A percentile compares a stretch with the other conserved stretches of the same genome.
phyloP scores from a whole-genome alignment of 1,284 basidiomycete genomes.

The Rhodotorula glutinis region DNA sequence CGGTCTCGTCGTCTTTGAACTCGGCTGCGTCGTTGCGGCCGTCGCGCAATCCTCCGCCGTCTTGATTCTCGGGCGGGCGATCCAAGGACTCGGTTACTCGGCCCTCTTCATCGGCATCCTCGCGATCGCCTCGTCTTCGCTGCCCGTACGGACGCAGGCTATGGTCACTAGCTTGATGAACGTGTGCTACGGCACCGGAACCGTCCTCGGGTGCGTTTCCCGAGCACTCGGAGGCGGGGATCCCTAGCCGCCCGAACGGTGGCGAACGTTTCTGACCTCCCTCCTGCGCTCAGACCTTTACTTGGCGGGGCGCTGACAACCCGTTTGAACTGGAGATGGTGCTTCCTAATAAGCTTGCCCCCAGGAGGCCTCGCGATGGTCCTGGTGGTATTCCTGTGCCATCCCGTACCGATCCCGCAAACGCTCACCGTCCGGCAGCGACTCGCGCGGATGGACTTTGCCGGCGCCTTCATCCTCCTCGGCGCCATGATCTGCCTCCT shows the following conservation, averaged over 20 bases:
- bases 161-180: slow-evolving; percentile 27
- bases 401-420: slow-evolving; percentile 23
- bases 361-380: background rate
- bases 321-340: slow-evolving; percentile 21
- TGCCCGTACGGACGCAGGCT: slow-evolving; percentile 23
- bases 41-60: slow-evolving; percentile 38
- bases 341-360: slow-evolving; percentile 18
- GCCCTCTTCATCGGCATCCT: slow-evolving; percentile 23
- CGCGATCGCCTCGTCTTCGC: slow-evolving; percentile 15
- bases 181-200: background rate
- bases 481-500: slow-evolving; percentile 42
- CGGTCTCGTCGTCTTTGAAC: slow-evolving; percentile 39
- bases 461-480: slow-evolving; percentile 40
- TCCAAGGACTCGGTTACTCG: slow-evolving; percentile 28
- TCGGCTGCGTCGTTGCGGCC: slow-evolving; percentile 43
- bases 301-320: slow-evolving; percentile 18
- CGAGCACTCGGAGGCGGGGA: too few species aligned
- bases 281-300: slow-evolving; percentile 9
- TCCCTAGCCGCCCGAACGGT: too few species aligned
- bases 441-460: slow-evolving; percentile 42
- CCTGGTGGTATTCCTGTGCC: slow-evolving; percentile 20
- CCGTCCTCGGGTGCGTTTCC: background rate
- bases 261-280: background rate
- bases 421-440: slow-evolving; percentile 19
- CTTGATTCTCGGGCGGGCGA: slow-evolving; percentile 43